Base-by-base conservation (phyloP, 108 stramenopile genomes). In the Skeletonema tropicum region DNA sequence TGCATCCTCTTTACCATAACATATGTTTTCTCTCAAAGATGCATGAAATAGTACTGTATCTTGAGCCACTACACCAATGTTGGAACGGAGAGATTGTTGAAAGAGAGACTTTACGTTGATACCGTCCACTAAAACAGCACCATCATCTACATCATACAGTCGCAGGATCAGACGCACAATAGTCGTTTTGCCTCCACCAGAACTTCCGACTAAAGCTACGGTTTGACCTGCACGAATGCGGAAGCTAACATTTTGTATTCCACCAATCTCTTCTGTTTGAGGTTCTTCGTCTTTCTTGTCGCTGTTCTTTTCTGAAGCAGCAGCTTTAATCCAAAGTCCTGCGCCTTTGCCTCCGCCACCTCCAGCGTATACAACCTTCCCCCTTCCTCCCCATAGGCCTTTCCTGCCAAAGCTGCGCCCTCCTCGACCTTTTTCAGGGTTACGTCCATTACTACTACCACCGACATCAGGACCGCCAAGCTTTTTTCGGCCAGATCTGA, bases 1-100 rank as follows among this genome's bases (percentile, higher is more conserved):
- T 5, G 88, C 88, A 31, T 83, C 73, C 55, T 82, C 65, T 38
- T 69, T 67, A 19, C 88, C 89, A 58, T 92, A 92, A 15, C 26
- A 57, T 46, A 94, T 90, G 32, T 91, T 90, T 38, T 89, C 88
- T 1, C 74, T 66, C 11, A 93, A 68, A 3, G 91, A 89, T 12
- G 85, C 92, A 39, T 89, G 87, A 65, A 94, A 93, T 7, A 94
- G 83, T 8, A 91, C 83, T 12, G 92, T 88, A 64, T 94, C 94
- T 80, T 94, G 94, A 10, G 90, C 87, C 5, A 94, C 92, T 17
- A 94, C 89, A 0, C 87, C 90, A 38, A 93, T 89, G 14, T 71
- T 79, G 4, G 62, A 36, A 14, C 91, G 76, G 9, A 93, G 84
- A 45, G 74, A 76, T 64, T 80, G 64, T 73, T 80, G 85, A 3